Percentiles rank a stretch among this genome's conserved stretches.
These are phyloP conservation scores for Oryza brachyantha DNA, from an alignment of 176 grass and related monocot genomes.

Conservation along the genomic window DNA sequence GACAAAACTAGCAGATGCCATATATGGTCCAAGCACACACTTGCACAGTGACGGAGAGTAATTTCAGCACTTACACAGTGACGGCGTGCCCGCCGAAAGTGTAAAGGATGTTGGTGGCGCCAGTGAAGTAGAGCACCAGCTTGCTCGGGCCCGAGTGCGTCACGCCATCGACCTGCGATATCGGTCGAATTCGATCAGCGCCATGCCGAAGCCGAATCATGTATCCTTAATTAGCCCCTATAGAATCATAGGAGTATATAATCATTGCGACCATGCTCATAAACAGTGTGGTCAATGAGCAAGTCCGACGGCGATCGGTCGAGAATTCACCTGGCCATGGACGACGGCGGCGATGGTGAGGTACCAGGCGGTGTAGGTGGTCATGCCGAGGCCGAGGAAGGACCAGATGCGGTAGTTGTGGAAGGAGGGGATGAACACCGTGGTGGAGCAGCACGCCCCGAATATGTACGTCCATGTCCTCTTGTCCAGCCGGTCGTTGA, in stretches of 20 bases:
- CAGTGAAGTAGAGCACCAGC: conserved; percentile 55
- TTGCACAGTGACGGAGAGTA: neutral
- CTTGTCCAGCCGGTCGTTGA: conserved; percentile 68
- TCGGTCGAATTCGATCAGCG: neutral
- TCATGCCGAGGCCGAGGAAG: conserved; percentile 60
- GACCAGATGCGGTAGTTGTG: conserved; percentile 65
- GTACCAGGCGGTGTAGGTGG: conserved; percentile 63
- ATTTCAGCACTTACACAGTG: conserved; percentile 43
- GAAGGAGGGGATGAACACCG: conserved; percentile 60
- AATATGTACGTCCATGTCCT: conserved; percentile 67
- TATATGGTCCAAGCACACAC: neutral
- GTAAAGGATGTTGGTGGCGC: conserved; percentile 68
- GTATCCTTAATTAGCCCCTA: neutral
- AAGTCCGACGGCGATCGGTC: neutral
- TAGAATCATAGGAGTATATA: neutral
- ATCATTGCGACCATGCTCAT: neutral
- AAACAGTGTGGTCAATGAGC: neutral
- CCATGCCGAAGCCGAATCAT: neutral
- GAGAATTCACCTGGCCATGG: conserved; percentile 42
- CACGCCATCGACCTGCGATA: conserved; percentile 39
- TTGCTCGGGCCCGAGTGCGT: conserved; percentile 43
- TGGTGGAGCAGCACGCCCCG: conserved; percentile 55
- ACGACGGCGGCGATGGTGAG: conserved; percentile 43
- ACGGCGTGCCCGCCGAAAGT: conserved; percentile 55
- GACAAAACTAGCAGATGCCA: neutral